phyloP scores from a whole-genome alignment of 73 alveolate species.

The Paramecium caudatum region DNA sequence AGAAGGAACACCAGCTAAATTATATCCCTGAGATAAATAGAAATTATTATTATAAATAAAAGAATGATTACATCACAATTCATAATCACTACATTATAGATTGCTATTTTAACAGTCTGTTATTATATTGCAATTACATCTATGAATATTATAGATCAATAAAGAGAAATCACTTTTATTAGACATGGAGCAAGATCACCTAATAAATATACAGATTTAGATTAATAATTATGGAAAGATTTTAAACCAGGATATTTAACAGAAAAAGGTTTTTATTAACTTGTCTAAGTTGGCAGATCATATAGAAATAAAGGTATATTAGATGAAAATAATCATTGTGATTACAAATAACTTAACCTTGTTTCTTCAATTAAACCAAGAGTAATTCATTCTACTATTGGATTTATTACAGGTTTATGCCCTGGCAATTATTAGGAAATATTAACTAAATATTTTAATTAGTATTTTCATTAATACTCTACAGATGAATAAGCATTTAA shows the following conservation, averaged over 20 bases:
- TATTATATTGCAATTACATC: not conserved
- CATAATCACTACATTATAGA: not conserved
- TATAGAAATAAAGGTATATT: not conserved
- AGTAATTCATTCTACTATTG: conserved; percentile 32
- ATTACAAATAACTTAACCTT: not conserved
- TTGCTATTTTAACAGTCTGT: not conserved
- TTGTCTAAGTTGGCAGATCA: not conserved
- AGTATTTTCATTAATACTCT: conserved; percentile 30
- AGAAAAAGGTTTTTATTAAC: conserved; percentile 38
- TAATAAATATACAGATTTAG: conserved; percentile 25
- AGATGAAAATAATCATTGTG: not conserved
- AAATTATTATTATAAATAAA: not conserved
- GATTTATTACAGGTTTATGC: conserved; percentile 17
- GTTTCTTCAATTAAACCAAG: conserved; percentile 1
- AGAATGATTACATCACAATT: not conserved
- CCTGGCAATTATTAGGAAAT: conserved; percentile 16
- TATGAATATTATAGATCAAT: not conserved
- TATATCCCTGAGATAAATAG: conserved; percentile 50
- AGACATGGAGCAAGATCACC: conserved; percentile 71
- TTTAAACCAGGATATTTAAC: conserved; percentile 32
- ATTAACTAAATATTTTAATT: not conserved
- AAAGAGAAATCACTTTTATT: not conserved
- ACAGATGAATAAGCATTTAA: not conserved
- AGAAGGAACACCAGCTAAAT: conserved; percentile 38
- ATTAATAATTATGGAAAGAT: conserved; percentile 8